Evolutionary conservation across 2,329 filamentous ascomycete species (phyloP).

Genomic region (Tolypocladium sp.): DNA sequence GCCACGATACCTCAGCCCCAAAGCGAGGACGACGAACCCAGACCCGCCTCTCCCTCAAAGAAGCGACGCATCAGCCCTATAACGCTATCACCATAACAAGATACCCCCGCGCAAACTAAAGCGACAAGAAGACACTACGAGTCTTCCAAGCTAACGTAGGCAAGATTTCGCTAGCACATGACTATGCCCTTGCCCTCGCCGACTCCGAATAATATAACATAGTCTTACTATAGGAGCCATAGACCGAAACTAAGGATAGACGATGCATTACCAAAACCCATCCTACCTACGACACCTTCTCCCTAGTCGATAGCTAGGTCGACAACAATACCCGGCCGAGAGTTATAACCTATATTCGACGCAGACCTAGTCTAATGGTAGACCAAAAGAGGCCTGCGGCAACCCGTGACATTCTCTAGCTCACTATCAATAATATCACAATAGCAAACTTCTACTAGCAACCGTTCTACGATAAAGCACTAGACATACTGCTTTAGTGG

Average conservation of each 20-base stretch:
- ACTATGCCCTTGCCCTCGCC: slow-evolving; percentile 7
- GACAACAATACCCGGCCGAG: slow-evolving; percentile 3
- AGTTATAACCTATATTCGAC: slow-evolving; percentile 8
- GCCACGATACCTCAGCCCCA: too few relatives aligned
- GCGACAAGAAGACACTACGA: neutral
- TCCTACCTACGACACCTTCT: neutral
- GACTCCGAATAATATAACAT: slow-evolving; percentile 7
- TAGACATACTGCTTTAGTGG: too few relatives aligned
- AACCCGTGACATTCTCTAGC: too few relatives aligned
- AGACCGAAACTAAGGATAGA: too few relatives aligned
- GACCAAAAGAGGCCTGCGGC: slow-evolving; percentile 6
- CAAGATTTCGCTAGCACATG: slow-evolving; percentile 5
- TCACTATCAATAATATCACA: too few relatives aligned
- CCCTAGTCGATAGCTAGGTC: slow-evolving; percentile 5
- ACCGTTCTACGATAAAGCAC: too few relatives aligned
- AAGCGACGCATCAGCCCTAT: too few relatives aligned
- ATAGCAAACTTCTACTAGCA: too few relatives aligned
- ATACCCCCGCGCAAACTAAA: neutral
- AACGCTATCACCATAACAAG: too few relatives aligned
- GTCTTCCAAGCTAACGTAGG: slow-evolving; percentile 8
- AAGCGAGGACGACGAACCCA: too few relatives aligned
- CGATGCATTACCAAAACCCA: slow-evolving; percentile 4
- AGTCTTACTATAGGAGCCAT: too few relatives aligned
- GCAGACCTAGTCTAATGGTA: slow-evolving; percentile 2
- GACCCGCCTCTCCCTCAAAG: too few relatives aligned